Evolutionary conservation across 306 rosid species (phyloP).

Genomic region (Dicorynia guianensis): DNA sequence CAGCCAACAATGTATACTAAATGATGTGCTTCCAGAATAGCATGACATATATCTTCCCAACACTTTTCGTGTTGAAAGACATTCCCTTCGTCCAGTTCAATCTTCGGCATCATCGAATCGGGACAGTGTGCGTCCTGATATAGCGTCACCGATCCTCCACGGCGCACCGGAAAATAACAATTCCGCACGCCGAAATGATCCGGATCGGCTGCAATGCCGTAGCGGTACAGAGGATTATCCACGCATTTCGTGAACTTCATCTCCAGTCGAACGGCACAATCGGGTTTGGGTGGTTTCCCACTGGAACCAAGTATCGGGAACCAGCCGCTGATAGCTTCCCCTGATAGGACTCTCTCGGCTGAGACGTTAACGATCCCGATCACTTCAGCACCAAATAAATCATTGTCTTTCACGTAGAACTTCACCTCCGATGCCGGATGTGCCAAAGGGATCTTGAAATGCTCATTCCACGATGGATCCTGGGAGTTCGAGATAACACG

Average conservation of each 20-base stretch:
- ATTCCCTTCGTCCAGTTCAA: slow-evolving; percentile 67
- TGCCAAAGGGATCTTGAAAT: slow-evolving; percentile 78
- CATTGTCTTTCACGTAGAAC: slow-evolving; percentile 84
- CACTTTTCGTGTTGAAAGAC: slow-evolving; percentile 68
- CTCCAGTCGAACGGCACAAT: slow-evolving; percentile 68
- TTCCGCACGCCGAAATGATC: slow-evolving; percentile 56
- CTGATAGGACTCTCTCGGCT: slow-evolving; percentile 58
- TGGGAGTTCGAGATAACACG: slow-evolving; percentile 83
- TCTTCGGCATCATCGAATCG: slow-evolving; percentile 59
- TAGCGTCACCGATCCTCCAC: slow-evolving; percentile 81
- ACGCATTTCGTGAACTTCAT: slow-evolving; percentile 84
- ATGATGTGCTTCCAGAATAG: slow-evolving; percentile 92
- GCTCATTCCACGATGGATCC: slow-evolving; percentile 83
- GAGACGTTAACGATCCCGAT: slow-evolving; percentile 80
- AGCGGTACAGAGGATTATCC: slow-evolving; percentile 56
- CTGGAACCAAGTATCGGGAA: slow-evolving; percentile 69
- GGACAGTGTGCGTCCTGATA: slow-evolving; percentile 95
- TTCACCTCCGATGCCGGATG: slow-evolving; percentile 78
- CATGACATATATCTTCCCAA: slow-evolving; percentile 97
- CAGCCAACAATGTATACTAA: slow-evolving; percentile 87
- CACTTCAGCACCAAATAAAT: slow-evolving; percentile 89
- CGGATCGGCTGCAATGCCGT: slow-evolving; percentile 51
- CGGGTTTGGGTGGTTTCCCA: slow-evolving; percentile 91
- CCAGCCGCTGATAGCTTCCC: slow-evolving; percentile 73
- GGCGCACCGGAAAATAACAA: slow-evolving; percentile 79